Conservation (phyloP, 2,329 filamentous ascomycete species). For the Orbilia quercus region DNA sequence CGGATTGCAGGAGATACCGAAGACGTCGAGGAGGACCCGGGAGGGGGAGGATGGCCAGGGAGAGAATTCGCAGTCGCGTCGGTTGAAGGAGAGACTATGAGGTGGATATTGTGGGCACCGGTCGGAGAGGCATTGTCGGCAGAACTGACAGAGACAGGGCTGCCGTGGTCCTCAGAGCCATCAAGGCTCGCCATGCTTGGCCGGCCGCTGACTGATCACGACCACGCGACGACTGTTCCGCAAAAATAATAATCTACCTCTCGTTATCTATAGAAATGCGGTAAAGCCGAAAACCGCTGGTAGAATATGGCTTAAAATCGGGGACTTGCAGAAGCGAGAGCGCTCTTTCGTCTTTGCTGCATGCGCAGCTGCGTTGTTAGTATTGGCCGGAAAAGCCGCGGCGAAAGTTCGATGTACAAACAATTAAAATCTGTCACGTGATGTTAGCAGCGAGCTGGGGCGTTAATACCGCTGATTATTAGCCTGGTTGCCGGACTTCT, state of each 20-base stretch:
- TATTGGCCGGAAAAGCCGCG: constrained; percentile 53
- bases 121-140: constrained; percentile 33
- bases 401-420: constrained; percentile 29
- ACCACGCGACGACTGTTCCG: too few species aligned
- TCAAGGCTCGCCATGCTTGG: constrained; percentile 53
- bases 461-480: constrained; percentile 32
- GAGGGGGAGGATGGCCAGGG: constrained; percentile 8
- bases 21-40: constrained; percentile 20
- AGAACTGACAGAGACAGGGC: constrained; percentile 41
- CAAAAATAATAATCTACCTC: not conserved
- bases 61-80: too few species aligned
- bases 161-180: constrained; percentile 50
- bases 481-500: constrained; percentile 20
- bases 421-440: too few species aligned
- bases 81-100: constrained; percentile 8
- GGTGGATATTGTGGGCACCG: constrained; percentile 14
- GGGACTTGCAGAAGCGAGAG: constrained; percentile 51
- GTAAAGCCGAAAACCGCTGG: constrained; percentile 47
- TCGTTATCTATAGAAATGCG: constrained; percentile 26
- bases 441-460: too few species aligned
- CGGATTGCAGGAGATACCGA: constrained; percentile 36
- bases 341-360: constrained; percentile 15
- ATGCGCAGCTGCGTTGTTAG: constrained; percentile 22
- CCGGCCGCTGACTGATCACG: constrained; percentile 12
- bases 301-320: constrained; percentile 56